A percentile compares a stretch with the other conserved stretches of the same genome.
Conservation (phyloP, 2,329 filamentous ascomycete genomes). For the Rutstroemia sydowiana region DNA sequence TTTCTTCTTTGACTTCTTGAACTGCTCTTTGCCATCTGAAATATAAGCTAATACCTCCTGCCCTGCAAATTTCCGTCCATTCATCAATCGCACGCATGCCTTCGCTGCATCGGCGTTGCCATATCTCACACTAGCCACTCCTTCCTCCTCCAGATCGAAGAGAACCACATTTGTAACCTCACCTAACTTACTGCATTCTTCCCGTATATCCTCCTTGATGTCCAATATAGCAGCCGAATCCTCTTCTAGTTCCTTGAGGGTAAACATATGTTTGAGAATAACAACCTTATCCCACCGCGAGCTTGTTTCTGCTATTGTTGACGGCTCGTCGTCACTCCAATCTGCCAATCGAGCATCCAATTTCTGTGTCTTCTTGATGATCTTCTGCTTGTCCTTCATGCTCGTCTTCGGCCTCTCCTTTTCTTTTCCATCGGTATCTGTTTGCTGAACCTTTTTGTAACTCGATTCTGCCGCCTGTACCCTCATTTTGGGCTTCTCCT, state of each 20-base stretch:
- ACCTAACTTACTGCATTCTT: constrained; percentile 82
- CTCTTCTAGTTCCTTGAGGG: constrained; percentile 73
- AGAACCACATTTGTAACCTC: constrained; percentile 85
- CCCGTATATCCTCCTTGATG: constrained; percentile 89
- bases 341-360: constrained; percentile 87
- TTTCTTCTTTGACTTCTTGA: constrained; percentile 58
- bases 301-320: constrained; percentile 46
- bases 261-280: constrained; percentile 90
- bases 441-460: constrained; percentile 82
- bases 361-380: constrained; percentile 86
- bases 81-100: constrained; percentile 67
- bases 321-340: constrained; percentile 86
- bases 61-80: constrained; percentile 73
- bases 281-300: constrained; percentile 71
- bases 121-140: constrained; percentile 82
- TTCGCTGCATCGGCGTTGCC: constrained; percentile 60
- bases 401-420: constrained; percentile 43
- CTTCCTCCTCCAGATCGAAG: constrained; percentile 79
- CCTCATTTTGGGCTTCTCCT: constrained; percentile 55
- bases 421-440: constrained; percentile 35
- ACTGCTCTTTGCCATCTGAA: constrained; percentile 64
- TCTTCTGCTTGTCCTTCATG: constrained; percentile 73
- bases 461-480: constrained; percentile 82
- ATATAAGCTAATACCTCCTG: constrained; percentile 64
- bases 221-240: constrained; percentile 78